Evolutionary conservation across 768 basidiomycete species (phyloP).

Genomic region (Xerocomellus dryophilus): DNA sequence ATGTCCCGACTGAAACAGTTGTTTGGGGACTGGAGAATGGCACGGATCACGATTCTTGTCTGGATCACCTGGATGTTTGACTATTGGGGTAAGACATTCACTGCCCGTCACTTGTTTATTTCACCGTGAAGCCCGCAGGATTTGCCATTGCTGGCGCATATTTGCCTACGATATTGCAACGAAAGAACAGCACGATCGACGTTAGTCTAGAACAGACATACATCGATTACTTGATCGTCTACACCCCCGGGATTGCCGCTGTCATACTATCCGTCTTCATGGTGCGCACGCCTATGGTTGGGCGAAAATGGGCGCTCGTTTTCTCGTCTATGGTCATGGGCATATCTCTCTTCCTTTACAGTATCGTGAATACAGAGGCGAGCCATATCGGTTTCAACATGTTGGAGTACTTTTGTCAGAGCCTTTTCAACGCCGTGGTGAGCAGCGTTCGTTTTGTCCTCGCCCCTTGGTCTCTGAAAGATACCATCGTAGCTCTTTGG

Average conservation of each 20-base stretch:
- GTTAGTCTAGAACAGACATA: constrained; percentile 8
- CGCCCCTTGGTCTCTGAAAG: neutral
- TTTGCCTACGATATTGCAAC: constrained; percentile 13
- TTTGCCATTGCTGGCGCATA: neutral
- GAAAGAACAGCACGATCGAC: constrained; percentile 11
- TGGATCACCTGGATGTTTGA: constrained; percentile 18
- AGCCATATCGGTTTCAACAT: constrained; percentile 10
- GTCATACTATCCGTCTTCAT: constrained; percentile 6
- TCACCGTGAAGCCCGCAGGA: neutral
- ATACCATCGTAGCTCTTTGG: constrained; percentile 6
- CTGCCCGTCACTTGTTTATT: neutral
- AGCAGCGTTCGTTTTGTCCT: neutral
- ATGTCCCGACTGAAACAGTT: constrained; percentile 9
- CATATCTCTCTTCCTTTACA: constrained; percentile 9
- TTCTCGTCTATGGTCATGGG: constrained; percentile 9
- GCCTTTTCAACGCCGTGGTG: constrained; percentile 9
- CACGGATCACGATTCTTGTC: constrained; percentile 8
- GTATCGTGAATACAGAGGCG: constrained; percentile 10
- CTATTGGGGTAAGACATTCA: constrained; percentile 6
- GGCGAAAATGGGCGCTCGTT: constrained; percentile 19
- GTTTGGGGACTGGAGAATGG: constrained; percentile 13
- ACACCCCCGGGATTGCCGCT: constrained; percentile 6
- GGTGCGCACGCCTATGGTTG: constrained; percentile 13
- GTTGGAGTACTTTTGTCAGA: constrained; percentile 10
- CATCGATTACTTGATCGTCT: constrained; percentile 11